These are phyloP conservation scores for Populus pruinosa DNA, from an alignment of 345 rosid species.

Conservation along the genomic window DNA sequence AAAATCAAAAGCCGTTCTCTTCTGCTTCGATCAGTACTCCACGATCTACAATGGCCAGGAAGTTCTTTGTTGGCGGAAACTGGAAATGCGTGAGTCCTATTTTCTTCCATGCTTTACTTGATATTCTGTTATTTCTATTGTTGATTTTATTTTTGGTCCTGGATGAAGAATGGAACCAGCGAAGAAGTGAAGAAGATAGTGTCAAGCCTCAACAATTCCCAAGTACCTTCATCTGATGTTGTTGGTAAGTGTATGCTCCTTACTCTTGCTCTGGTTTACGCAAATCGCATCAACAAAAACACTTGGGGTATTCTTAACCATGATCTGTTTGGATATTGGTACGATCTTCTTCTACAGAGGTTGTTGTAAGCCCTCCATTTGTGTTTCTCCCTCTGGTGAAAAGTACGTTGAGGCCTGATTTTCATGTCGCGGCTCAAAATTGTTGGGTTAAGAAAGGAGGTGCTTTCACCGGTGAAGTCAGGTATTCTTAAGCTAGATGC, in stretches of 20 bases:
- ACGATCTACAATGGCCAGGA: conserved; percentile 56
- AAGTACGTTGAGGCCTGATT: conserved; percentile 55
- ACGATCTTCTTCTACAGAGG: conserved; percentile 45
- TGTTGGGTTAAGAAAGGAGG: conserved; percentile 97
- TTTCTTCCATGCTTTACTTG: neutral
- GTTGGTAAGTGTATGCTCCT: conserved; percentile 48
- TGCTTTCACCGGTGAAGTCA: conserved; percentile 93
- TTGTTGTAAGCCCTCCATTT: conserved; percentile 84
- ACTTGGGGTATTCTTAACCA: neutral
- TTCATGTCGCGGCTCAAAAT: conserved; percentile 87
- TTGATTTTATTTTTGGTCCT: neutral
- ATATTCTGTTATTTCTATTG: neutral
- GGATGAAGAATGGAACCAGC: conserved; percentile 70
- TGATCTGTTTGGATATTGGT: neutral
- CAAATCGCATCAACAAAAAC: neutral
- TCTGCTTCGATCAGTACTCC: neutral
- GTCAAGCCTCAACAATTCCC: conserved; percentile 52
- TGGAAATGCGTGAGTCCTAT: conserved; percentile 84
- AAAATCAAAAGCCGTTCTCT: neutral
- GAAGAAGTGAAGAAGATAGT: conserved; percentile 95
- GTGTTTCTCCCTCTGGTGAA: conserved; percentile 76
- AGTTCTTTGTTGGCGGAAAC: conserved; percentile 93
- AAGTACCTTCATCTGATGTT: conserved; percentile 71
- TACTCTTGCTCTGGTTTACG: neutral
- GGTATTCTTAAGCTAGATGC: conserved; percentile 32